Evolutionary conservation across 192 early-diverging fungal species (phyloP).

Genomic region (Chytriomyces hyalinus): DNA sequence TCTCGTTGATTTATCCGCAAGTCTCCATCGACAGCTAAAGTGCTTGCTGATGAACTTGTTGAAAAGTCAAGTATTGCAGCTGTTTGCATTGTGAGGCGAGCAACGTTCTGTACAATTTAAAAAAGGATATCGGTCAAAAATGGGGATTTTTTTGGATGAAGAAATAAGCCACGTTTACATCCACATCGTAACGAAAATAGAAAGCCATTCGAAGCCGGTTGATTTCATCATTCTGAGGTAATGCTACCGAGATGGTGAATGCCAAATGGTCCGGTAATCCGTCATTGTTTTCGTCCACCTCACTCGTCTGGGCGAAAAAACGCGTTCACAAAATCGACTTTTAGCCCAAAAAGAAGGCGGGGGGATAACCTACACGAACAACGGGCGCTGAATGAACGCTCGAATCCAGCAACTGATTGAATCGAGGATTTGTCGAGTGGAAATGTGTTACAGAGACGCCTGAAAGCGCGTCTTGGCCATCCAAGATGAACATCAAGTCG

Average conservation of each 20-base stretch:
- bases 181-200: slow-evolving; percentile 40
- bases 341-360: no score
- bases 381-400: slow-evolving; percentile 25
- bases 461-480: slow-evolving; percentile 22
- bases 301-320: slow-evolving; percentile 31
- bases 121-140: not conserved
- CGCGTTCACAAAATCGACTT: not conserved
- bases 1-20: slow-evolving; percentile 42
- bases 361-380: slow-evolving; percentile 27
- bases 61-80: slow-evolving; percentile 36
- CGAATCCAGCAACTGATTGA: slow-evolving; percentile 34
- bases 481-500: slow-evolving; percentile 33
- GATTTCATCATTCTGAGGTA: slow-evolving; percentile 33
- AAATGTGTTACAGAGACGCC: slow-evolving; percentile 15
- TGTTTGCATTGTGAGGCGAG: slow-evolving; percentile 43
- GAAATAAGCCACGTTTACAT: not conserved
- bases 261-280: slow-evolving; percentile 42
- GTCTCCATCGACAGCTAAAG: slow-evolving; percentile 42
- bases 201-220: slow-evolving; percentile 37
- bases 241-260: slow-evolving; percentile 36
- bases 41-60: slow-evolving; percentile 16
- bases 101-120: slow-evolving; percentile 14
- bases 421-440: slow-evolving; percentile 36
- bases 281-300: slow-evolving; percentile 47
- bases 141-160: slow-evolving; percentile 28